These are phyloP conservation scores for Pyrus hybrid DNA, from an alignment of 331 rosid species.

Conservation along the genomic window DNA sequence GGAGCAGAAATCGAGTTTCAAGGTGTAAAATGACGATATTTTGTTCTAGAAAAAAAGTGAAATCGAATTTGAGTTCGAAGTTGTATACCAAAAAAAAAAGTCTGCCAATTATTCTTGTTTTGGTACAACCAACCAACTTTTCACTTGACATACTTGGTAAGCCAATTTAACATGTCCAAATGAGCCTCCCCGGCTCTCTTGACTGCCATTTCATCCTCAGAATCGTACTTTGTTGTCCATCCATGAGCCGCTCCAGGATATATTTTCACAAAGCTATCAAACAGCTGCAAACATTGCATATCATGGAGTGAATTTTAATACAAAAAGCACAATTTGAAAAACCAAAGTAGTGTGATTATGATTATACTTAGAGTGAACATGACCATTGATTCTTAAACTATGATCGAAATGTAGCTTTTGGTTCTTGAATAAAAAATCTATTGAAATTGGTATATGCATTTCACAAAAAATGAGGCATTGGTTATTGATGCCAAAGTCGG, in stretches of 20 bases:
- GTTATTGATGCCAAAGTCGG: too few species aligned
- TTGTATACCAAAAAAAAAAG: too few species aligned
- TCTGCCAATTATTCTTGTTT: background rate
- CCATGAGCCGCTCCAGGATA: slow-evolving; percentile 61
- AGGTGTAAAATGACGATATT: too few species aligned
- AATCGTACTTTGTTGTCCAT: slow-evolving; percentile 52
- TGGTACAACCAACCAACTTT: background rate
- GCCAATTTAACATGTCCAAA: slow-evolving; percentile 52
- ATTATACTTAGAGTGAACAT: too few species aligned
- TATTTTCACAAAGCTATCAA: slow-evolving; percentile 45
- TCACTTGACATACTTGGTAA: slow-evolving; percentile 31
- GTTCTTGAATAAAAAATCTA: too few species aligned
- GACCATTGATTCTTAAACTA: too few species aligned
- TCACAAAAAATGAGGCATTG: too few species aligned
- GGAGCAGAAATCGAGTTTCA: too few species aligned
- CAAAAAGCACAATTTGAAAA: background rate
- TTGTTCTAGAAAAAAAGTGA: too few species aligned
- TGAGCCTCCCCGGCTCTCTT: slow-evolving; percentile 62
- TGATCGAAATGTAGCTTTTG: too few species aligned
- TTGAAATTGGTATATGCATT: too few species aligned
- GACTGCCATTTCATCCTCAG: slow-evolving; percentile 47
- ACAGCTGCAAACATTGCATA: slow-evolving; percentile 18
- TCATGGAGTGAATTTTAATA: background rate
- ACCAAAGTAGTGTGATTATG: background rate
- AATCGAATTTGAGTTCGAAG: too few species aligned